phyloP scores from a whole-genome alignment of 495 filamentous ascomycete genomes.

The Aspergillus avenaceus region DNA sequence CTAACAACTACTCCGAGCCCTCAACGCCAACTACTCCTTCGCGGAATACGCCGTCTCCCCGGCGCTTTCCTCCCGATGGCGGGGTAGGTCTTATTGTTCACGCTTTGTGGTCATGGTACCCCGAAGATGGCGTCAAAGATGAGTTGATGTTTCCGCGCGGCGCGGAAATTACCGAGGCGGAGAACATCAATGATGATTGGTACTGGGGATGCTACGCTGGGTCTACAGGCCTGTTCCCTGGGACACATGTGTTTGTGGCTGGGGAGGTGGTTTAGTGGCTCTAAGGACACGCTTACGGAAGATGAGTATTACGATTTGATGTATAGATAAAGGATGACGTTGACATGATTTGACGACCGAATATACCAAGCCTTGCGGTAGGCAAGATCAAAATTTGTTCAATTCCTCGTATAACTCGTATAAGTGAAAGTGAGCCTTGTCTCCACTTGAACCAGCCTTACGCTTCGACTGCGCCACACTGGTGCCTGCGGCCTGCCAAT shows the following conservation, averaged over 20 bases:
- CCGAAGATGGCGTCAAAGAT: constrained; percentile 55
- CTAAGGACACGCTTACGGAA: not conserved
- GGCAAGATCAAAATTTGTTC: not conserved
- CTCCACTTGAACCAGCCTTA: not conserved
- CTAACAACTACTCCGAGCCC: not conserved
- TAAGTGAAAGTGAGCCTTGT: not conserved
- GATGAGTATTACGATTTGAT: not conserved
- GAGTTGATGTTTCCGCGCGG: constrained; percentile 80
- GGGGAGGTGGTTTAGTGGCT: constrained; percentile 27
- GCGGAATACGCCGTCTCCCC: constrained; percentile 6
- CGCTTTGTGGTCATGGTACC: constrained; percentile 72
- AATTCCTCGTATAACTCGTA: not conserved
- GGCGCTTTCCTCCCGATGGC: constrained; percentile 65
- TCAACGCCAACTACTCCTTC: constrained; percentile 10
- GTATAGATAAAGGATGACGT: not conserved
- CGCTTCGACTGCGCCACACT: not conserved
- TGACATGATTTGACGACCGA: not conserved
- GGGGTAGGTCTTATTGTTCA: constrained; percentile 58
- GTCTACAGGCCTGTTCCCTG: constrained; percentile 69
- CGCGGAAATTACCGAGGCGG: constrained; percentile 74
- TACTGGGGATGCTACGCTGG: constrained; percentile 77
- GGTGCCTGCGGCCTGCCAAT: not conserved
- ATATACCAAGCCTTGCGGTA: too few species aligned
- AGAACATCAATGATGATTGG: constrained; percentile 86
- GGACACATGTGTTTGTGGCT: constrained; percentile 56